phyloP scores from a whole-genome alignment of 352 stramenopile species.

The Elongisporangium prolatum region DNA sequence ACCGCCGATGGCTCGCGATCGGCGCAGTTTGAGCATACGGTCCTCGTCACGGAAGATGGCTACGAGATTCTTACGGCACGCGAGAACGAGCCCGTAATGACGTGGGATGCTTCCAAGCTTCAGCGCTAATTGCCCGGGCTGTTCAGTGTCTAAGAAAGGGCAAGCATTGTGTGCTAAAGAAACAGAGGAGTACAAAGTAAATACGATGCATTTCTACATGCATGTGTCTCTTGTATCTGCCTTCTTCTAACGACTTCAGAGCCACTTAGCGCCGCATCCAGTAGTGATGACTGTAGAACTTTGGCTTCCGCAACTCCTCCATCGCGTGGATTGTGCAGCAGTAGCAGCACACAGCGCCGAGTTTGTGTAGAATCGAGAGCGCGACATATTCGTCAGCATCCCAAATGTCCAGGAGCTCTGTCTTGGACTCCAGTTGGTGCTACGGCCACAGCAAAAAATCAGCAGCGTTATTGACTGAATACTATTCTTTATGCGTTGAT shows the following conservation, averaged over 20 bases:
- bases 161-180: neutral
- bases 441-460: conserved; percentile 8
- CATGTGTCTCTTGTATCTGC: neutral
- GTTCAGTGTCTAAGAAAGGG: neutral
- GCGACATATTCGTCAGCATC: conserved; percentile 29
- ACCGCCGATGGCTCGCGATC: conserved; percentile 93
- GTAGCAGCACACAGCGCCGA: conserved; percentile 47
- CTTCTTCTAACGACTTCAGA: no score
- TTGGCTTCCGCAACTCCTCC: conserved; percentile 41
- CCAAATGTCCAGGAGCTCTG: conserved; percentile 35
- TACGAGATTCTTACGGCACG: conserved; percentile 92
- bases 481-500: no score
- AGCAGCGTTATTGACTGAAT: neutral
- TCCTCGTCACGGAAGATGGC: no score
- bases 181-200: neutral
- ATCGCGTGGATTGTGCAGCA: conserved; percentile 41
- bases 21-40: conserved; percentile 96
- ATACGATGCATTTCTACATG: conserved; percentile 3
- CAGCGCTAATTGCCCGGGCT: conserved; percentile 30
- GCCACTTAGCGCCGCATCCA: conserved; percentile 27
- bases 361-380: conserved; percentile 51
- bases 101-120: conserved; percentile 67
- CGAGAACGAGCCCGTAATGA: conserved; percentile 71
- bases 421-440: conserved; percentile 25
- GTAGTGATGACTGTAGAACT: conserved; percentile 55